phyloP scores from a whole-genome alignment of 441 rosid species.

The Rhodomyrtus psidioides region DNA sequence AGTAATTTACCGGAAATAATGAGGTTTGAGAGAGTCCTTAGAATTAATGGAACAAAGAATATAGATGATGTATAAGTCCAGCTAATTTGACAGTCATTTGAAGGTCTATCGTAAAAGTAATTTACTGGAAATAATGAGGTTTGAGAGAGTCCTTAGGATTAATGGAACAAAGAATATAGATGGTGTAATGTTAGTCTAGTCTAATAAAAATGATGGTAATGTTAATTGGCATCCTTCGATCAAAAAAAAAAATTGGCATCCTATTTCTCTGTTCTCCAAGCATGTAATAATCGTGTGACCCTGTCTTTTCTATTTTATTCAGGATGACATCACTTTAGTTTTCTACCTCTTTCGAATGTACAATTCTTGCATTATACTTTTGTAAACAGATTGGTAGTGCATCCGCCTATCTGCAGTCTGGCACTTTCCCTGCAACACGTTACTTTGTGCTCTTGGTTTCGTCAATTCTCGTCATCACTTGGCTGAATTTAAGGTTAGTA shows the following conservation, averaged over 20 bases:
- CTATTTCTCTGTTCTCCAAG: background rate
- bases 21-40: background rate
- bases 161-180: background rate
- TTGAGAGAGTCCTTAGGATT: background rate
- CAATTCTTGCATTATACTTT: background rate
- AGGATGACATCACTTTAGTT: background rate
- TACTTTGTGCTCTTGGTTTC: constrained; percentile 58
- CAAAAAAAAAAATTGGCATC: background rate
- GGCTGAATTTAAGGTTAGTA: constrained; percentile 81
- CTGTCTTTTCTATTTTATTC: background rate
- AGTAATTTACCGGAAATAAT: background rate
- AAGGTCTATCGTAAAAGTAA: background rate
- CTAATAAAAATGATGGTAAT: background rate
- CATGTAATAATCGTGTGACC: no score
- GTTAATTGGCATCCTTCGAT: background rate
- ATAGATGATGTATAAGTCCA: background rate
- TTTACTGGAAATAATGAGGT: background rate
- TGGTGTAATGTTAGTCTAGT: background rate
- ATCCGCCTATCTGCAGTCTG: constrained; percentile 63
- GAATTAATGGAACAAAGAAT: background rate
- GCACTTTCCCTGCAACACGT: constrained; percentile 38
- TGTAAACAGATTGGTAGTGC: constrained; percentile 66
- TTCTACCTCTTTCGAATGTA: background rate
- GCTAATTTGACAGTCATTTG: background rate
- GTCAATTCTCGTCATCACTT: constrained; percentile 66